A percentile compares a stretch with the other conserved stretches of the same genome.
Evolutionary conservation across 108 stramenopile genomes (phyloP).

Genomic region (Asterionellopsis glacialis): DNA sequence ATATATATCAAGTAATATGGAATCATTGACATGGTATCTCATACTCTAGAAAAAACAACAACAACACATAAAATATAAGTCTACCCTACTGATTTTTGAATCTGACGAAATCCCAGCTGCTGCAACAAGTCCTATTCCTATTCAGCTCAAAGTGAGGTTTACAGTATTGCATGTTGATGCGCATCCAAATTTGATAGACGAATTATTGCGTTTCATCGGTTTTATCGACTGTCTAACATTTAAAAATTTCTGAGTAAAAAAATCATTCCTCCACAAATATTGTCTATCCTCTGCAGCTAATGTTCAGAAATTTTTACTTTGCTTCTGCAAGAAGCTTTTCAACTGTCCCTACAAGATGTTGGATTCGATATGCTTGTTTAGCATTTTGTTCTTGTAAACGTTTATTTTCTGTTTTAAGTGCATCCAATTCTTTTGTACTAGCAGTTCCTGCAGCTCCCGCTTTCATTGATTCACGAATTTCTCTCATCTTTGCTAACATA

Average conservation of each 20-base stretch:
- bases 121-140: too few species aligned
- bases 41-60: too few species aligned
- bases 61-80: too few species aligned
- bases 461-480: constrained; percentile 34
- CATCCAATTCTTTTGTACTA: constrained; percentile 25
- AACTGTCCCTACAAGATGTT: constrained; percentile 32
- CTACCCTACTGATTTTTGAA: too few species aligned
- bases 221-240: background rate
- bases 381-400: constrained; percentile 26
- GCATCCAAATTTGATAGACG: background rate
- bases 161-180: background rate
- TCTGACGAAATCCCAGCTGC: too few species aligned
- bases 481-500: constrained; percentile 31
- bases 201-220: background rate
- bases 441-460: background rate
- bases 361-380: constrained; percentile 57
- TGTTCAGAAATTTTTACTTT: constrained; percentile 5
- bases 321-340: constrained; percentile 18
- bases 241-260: background rate
- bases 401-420: constrained; percentile 46
- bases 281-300: background rate
- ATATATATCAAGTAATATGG: background rate
- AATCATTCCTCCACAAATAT: too few species aligned
- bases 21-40: too few species aligned
- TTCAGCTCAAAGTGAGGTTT: too few species aligned